A percentile compares a stretch with the other conserved stretches of the same genome.
Conservation (phyloP, 2,329 filamentous ascomycete genomes). For the Aureobasidium vineae region DNA sequence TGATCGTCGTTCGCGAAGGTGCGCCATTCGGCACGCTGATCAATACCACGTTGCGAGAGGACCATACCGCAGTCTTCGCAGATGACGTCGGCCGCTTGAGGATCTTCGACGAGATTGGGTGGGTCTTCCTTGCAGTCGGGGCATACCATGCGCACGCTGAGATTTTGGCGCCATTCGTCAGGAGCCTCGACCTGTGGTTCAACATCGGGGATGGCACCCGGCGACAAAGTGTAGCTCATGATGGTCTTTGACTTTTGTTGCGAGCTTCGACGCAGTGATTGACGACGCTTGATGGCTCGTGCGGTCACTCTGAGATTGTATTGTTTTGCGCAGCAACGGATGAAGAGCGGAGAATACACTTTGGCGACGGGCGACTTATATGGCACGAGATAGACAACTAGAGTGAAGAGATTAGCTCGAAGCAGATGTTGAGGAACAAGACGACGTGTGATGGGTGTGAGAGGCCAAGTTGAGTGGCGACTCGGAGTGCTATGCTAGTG, state of each 20-base stretch:
- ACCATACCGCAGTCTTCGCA: constrained; percentile 91
- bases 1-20: constrained; percentile 99
- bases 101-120: constrained; percentile 91
- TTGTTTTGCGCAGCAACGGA: constrained; percentile 52
- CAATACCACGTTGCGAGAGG: constrained; percentile 85
- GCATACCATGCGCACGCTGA: constrained; percentile 82
- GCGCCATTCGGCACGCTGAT: constrained; percentile 96
- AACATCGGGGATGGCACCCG: constrained; percentile 46
- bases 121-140: constrained; percentile 87
- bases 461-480: constrained; percentile 28
- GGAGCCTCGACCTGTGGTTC: constrained; percentile 39
- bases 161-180: constrained; percentile 70
- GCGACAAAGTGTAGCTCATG: constrained; percentile 44
- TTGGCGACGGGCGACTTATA: constrained; percentile 49
- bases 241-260: constrained; percentile 29
- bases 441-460: constrained; percentile 29
- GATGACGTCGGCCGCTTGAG: constrained; percentile 87
- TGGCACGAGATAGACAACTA: constrained; percentile 6
- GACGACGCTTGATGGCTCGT: constrained; percentile 47
- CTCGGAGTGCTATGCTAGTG: constrained; percentile 21
- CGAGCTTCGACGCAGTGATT: constrained; percentile 40
- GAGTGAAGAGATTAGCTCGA: constrained; percentile 1
- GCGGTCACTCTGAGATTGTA: constrained; percentile 47
- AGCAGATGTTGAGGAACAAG: neutral
- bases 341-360: constrained; percentile 70